phyloP scores from a whole-genome alignment of 805 yeast genomes.

The Candida lessepsii region DNA sequence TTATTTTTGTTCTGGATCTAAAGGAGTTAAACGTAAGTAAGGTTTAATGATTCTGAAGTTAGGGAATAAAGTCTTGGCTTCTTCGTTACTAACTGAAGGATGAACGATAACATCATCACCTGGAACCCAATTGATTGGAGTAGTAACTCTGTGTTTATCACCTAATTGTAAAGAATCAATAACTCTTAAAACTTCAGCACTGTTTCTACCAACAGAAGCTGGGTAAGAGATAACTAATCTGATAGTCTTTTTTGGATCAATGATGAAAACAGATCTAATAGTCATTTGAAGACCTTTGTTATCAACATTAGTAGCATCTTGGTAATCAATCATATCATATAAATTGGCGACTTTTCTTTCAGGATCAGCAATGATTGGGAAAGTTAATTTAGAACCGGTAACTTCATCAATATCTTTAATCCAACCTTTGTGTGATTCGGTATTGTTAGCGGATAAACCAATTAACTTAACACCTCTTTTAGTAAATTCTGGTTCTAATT shows the following conservation, averaged over 20 bases:
- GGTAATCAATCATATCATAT: slow-evolving; percentile 71
- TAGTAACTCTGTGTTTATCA: slow-evolving; percentile 79
- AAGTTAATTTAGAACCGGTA: slow-evolving; percentile 70
- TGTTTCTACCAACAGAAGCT: slow-evolving; percentile 92
- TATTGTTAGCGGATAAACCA: slow-evolving; percentile 84
- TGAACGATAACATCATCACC: slow-evolving; percentile 94
- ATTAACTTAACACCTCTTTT: slow-evolving; percentile 83
- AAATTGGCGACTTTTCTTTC: slow-evolving; percentile 74
- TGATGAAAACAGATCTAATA: slow-evolving; percentile 87
- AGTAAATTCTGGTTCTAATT: slow-evolving; percentile 83
- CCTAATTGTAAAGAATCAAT: slow-evolving; percentile 84
- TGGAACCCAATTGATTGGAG: slow-evolving; percentile 88
- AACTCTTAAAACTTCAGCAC: slow-evolving; percentile 88
- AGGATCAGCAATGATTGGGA: slow-evolving; percentile 90
- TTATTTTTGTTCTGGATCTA: slow-evolving; percentile 23
- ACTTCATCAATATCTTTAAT: slow-evolving; percentile 88
- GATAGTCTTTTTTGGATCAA: slow-evolving; percentile 87
- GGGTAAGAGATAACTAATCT: slow-evolving; percentile 88
- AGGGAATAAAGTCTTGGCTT: slow-evolving; percentile 73
- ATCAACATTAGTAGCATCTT: slow-evolving; percentile 65
- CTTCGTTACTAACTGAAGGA: slow-evolving; percentile 69
- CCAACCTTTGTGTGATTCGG: slow-evolving; percentile 82
- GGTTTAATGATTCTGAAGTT: slow-evolving; percentile 85
- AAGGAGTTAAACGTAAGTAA: slow-evolving; percentile 69
- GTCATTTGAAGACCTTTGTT: slow-evolving; percentile 77